Percentiles rank a stretch among this genome's conserved stretches.
These are phyloP conservation scores for Suillus hirtellus DNA, from an alignment of 768 basidiomycete species.

Conservation along the genomic window DNA sequence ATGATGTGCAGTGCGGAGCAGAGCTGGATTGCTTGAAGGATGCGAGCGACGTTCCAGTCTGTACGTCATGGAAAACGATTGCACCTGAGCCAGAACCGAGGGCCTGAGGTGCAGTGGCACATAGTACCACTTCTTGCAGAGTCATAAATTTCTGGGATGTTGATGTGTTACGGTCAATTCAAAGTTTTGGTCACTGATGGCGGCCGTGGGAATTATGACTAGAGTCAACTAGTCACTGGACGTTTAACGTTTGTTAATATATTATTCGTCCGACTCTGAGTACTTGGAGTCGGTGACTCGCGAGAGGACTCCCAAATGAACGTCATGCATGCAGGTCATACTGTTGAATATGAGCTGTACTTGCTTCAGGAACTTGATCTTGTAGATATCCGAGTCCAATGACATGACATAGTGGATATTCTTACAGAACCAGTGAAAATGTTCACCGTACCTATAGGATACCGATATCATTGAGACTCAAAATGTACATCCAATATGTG, in stretches of 20 bases:
- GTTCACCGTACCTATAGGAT: no score
- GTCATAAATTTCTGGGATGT: conserved; percentile 29
- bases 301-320: no score
- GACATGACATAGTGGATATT: no score
- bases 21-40: conserved; percentile 88
- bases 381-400: conserved; percentile 26
- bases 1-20: conserved; percentile 60
- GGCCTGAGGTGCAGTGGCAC: conserved; percentile 50
- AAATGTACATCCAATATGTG: no score
- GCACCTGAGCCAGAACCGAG: conserved; percentile 51
- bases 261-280: no score
- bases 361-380: conserved; percentile 36
- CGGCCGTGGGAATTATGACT: no score
- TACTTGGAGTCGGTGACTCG: no score
- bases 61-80: conserved; percentile 79
- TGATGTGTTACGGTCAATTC: no score
- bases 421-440: neutral
- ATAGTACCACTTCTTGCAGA: conserved; percentile 69
- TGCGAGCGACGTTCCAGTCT: conserved; percentile 71
- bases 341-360: conserved; percentile 36
- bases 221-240: no score
- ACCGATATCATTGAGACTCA: no score
- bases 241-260: no score
- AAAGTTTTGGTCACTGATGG: no score
- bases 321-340: neutral